Percentiles rank a stretch among this genome's conserved stretches.
phyloP scores from a whole-genome alignment of 345 rosid genomes.

The Mallotus nudiflorus region DNA sequence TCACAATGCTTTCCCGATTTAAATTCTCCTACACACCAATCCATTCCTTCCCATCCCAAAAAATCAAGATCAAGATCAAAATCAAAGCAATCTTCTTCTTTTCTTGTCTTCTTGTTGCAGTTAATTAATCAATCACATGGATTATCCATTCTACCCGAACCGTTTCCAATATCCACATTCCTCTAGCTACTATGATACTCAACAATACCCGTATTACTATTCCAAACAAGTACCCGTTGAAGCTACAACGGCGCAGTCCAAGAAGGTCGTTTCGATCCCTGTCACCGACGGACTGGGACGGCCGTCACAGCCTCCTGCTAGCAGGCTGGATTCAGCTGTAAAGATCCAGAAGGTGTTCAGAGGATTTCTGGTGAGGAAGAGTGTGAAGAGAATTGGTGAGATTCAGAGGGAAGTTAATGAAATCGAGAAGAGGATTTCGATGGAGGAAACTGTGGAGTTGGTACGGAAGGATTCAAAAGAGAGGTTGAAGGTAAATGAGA shows the following conservation, averaged over 20 bases:
- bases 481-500: conserved; percentile 49
- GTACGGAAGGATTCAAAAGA: conserved; percentile 42
- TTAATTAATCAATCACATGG: conserved; percentile 25
- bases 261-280: conserved; percentile 50
- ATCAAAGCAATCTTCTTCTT: too few species aligned
- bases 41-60: background rate
- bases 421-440: conserved; percentile 39
- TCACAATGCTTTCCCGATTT: background rate
- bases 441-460: conserved; percentile 33
- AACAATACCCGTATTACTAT: background rate
- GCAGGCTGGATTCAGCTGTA: conserved; percentile 35
- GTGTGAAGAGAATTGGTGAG: conserved; percentile 42
- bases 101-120: too few species aligned
- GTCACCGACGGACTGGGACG: conserved; percentile 42
- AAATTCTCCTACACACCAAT: background rate
- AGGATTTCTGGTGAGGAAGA: conserved; percentile 59
- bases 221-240: conserved; percentile 10
- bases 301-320: background rate
- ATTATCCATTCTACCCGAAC: conserved; percentile 30
- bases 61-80: too few species aligned
- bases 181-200: background rate
- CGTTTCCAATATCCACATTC: conserved; percentile 22
- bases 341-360: conserved; percentile 59
- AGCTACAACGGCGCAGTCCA: background rate
- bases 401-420: conserved; percentile 43